Conservation (phyloP, 805 yeast species). For the Zygotorulaspora danielsina region DNA sequence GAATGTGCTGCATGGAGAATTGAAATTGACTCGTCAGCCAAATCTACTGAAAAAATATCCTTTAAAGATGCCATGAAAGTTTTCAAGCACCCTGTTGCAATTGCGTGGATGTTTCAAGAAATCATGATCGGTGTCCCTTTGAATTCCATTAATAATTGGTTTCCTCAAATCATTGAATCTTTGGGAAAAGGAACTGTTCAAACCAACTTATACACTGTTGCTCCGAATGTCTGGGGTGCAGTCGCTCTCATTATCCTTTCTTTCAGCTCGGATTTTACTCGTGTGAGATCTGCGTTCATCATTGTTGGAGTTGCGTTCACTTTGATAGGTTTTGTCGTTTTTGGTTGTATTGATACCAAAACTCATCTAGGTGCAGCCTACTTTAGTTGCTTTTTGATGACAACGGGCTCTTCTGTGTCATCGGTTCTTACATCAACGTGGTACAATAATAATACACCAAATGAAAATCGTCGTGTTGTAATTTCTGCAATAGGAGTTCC, state of each 20-base stretch:
- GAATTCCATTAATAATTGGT: constrained; percentile 47
- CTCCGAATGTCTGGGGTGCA: constrained; percentile 49
- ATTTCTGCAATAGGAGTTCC: constrained; percentile 50
- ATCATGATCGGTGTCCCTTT: constrained; percentile 47
- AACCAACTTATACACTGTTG: constrained; percentile 44
- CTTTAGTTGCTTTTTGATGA: constrained; percentile 45
- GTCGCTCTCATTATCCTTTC: constrained; percentile 39
- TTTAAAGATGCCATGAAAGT: constrained; percentile 42
- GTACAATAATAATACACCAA: constrained; percentile 49
- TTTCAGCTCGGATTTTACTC: constrained; percentile 40
- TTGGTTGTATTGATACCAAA: constrained; percentile 43
- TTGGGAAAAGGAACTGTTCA: constrained; percentile 41
- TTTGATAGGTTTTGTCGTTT: constrained; percentile 44
- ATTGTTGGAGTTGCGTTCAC: constrained; percentile 39
- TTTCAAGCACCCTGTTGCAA: constrained; percentile 43
- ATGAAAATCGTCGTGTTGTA: constrained; percentile 44
- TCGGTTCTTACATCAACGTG: constrained; percentile 49
- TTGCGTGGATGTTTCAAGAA: constrained; percentile 45
- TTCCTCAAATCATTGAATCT: constrained; percentile 42
- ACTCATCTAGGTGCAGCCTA: constrained; percentile 41
- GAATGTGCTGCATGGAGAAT: constrained; percentile 38
- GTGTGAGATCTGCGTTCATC: constrained; percentile 39
- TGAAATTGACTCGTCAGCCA: constrained; percentile 44
- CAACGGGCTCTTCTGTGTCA: constrained; percentile 46
- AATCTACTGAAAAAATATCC: constrained; percentile 36